A percentile compares a stretch with the other conserved stretches of the same genome.
phyloP scores from a whole-genome alignment of 2,329 filamentous ascomycete genomes.

The Grosmannia penicillata region DNA sequence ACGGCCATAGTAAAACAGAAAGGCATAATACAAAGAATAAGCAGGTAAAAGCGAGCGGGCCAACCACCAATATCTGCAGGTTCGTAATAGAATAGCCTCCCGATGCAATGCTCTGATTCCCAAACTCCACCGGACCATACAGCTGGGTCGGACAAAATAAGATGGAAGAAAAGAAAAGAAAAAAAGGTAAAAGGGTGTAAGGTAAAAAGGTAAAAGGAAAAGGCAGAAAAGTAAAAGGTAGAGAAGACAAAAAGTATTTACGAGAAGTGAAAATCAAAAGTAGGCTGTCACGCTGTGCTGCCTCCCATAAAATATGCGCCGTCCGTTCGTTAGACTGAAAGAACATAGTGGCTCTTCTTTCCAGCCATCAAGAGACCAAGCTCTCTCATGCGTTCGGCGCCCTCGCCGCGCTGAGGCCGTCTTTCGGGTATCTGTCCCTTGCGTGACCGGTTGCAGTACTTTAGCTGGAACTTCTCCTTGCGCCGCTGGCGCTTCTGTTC shows the following conservation, averaged over 20 bases:
- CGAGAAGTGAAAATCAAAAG: background rate
- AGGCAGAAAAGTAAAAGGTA: background rate
- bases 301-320: background rate
- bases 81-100: background rate
- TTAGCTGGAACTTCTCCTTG: conserved; percentile 82
- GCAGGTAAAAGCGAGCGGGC: background rate
- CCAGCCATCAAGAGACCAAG: conserved; percentile 81
- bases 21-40: background rate
- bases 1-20: no score
- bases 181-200: background rate
- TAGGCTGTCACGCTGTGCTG: background rate
- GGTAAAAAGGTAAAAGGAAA: background rate
- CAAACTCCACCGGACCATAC: background rate
- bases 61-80: background rate
- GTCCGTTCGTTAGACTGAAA: conserved; percentile 43
- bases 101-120: background rate
- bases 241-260: background rate
- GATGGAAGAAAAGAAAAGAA: background rate
- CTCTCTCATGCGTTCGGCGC: conserved; percentile 85
- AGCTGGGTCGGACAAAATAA: conserved; percentile 7
- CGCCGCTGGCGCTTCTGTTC: conserved; percentile 88
- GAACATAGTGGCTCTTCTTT: conserved; percentile 62
- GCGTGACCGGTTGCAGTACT: conserved; percentile 71
- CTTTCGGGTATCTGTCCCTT: conserved; percentile 49
- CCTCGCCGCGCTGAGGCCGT: conserved; percentile 66